Base-by-base conservation (phyloP, 169 alveolate species). In the Eimeria praecox region DNA sequence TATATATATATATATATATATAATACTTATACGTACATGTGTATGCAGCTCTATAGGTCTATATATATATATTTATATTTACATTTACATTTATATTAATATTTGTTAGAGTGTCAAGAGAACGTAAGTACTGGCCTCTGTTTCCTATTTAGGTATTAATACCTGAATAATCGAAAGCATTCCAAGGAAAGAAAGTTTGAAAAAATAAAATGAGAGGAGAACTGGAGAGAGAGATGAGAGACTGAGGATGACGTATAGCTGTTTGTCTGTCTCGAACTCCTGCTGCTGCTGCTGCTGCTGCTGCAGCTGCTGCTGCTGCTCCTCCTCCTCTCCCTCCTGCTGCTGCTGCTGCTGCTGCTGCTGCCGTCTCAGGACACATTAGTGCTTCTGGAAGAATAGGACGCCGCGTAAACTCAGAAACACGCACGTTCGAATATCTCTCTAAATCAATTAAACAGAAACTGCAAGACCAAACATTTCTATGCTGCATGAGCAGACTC, bases 181-280 rank as follows among this genome's bases (percentile, higher is more conserved):
- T 90, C 95, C 95, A 90, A 35, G 95, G 95, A 42, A 90, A 83
- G 18, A 90, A 38, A 0, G 95, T 90, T 77, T 90, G 83, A 30
- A 90, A 35, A 56, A 90, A 90, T 24, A 90, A 10, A 24, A 90
- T n/a, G 6, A 90, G 49, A 3, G 95, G 95, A 8, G 73, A 62
- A 24, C 82, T 49, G n/a, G 52, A n/a, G 33, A 90, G 69, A 16
- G 89, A 71, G 78, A 90, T 73, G 33, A 71, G 62, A 56, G 24
- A 27, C 44, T 35, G 75, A 30, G 62, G 64, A 27, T 20, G 24
- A n/a, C n/a, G n/a, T n/a, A n/a, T n/a, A n/a, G n/a, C n/a, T n/a
- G n/a, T n/a, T n/a, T n/a, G n/a, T n/a, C n/a, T n/a, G n/a, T n/a
- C n/a, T n/a, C n/a, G n/a, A n/a, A n/a, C n/a, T n/a, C n/a, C n/a